Evolutionary conservation across 148 eudicot species (phyloP).

Genomic region (Polygonum aviculare): DNA sequence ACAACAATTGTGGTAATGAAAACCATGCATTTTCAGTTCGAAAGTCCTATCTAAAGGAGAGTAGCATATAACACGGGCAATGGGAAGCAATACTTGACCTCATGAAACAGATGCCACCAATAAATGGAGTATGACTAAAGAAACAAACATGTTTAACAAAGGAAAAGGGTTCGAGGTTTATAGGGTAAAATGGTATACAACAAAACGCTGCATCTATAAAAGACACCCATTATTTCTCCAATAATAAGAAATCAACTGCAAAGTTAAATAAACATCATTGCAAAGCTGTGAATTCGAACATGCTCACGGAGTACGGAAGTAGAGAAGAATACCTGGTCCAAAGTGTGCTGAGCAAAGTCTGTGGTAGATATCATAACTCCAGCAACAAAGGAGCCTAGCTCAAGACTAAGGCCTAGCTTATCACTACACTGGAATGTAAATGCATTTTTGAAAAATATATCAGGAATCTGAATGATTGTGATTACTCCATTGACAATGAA

Average conservation of each 20-base stretch:
- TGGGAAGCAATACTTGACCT: neutral
- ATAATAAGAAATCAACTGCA: neutral
- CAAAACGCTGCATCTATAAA: neutral
- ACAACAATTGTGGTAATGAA: neutral
- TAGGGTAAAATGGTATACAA: neutral
- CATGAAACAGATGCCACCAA: neutral
- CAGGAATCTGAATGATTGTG: neutral
- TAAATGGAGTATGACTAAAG: neutral
- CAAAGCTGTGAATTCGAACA: neutral
- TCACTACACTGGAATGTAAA: slow-evolving; percentile 79
- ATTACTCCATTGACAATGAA: neutral
- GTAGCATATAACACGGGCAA: neutral
- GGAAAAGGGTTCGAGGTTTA: neutral
- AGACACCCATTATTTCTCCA: neutral
- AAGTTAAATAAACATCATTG: neutral
- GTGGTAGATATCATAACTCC: slow-evolving; percentile 99
- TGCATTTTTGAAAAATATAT: neutral
- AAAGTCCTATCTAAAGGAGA: neutral
- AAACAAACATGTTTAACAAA: neutral
- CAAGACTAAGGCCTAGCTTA: slow-evolving; percentile 98
- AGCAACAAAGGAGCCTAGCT: slow-evolving; percentile 95
- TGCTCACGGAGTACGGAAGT: slow-evolving; percentile 1
- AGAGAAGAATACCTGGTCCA: slow-evolving; percentile 69
- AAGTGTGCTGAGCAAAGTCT: slow-evolving; percentile 91
- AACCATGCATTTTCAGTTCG: neutral